Evolutionary conservation across 2,329 filamentous ascomycete genomes (phyloP), one percentile per base, ranked within the genome.

Genomic region (Colletotrichum liaoningense): DNA sequence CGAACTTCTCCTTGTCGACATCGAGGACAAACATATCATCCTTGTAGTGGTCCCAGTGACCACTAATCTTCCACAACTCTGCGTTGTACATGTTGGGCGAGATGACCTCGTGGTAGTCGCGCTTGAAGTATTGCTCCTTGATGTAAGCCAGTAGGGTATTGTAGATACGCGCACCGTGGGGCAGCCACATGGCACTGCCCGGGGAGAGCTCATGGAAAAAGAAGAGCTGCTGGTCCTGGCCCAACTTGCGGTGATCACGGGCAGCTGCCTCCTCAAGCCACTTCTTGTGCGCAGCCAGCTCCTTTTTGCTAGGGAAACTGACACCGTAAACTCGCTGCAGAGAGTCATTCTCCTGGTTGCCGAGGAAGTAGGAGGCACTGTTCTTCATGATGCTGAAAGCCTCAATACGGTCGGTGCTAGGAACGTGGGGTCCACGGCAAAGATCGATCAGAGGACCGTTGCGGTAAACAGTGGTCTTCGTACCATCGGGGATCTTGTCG

Each of bases 191-290:
- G 71, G 93, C 92, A 22, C 94, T 97, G 42, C 97, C 97, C 1
- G 97, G 97, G n/a, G 95, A 98, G 78, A 93, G 88, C 76, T 97
- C 94, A 80, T 97, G 93, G 86, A 98, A 99, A 88, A 98, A 97
- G 88, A 98, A 99, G 9, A 99, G 91, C 81, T 98, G 96, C 83
- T 99, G 97, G 75, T 98, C 95, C 81, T 93, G 94, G 76, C 95
- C 97, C 77, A 99, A 95, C 85, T 94, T 95, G 77, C 96, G 90
- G 82, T 99, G 97, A 80, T 98, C 97, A 76, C 97, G 93, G 88
- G 98, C 98, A 74, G 97, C 96, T n/a, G 97, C 97, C 85, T 99
- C 97, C 79, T 98, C 96, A 35, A 99, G 89, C 85, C 97, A 97
- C 80, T 96, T 95, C 85, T 97, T 92, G 86, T 98, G 95, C 79